Evolutionary conservation across 1,284 basidiomycete species (phyloP), one percentile per base, ranked within the genome.

Genomic region (Trichosporon coremiiforme): DNA sequence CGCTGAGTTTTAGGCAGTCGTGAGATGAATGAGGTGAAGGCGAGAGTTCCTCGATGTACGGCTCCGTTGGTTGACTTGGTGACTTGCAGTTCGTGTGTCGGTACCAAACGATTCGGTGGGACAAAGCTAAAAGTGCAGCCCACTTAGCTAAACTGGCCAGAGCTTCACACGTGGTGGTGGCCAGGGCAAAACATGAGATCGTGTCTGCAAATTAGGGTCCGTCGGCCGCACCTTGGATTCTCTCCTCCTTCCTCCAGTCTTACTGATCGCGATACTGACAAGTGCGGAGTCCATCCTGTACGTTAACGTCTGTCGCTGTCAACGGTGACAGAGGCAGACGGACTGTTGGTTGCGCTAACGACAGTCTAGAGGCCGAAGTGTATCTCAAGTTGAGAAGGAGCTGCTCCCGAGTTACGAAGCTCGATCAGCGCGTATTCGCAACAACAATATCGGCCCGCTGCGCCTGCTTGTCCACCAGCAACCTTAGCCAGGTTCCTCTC

Each of bases 101-200:
- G 57, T 17, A 62, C 15, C 57, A 62, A 62, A 33, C n/a, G 29
- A 17, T 33, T 33, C 9, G 31, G 4, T 31, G 57, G 29, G 0
- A 8, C n/a, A 17, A 29, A 10, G 6, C 29, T 60, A 33, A 31
- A 7, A 5, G 15, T 7, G 57, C 29, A 3, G 17, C 55, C 31
- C 57, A 31, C 6, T 20, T n/a, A 25, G 25, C 25, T 25, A 25
- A 25, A 25, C 25, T 25, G 25, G 25, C 25, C 25, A 25, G 25
- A 25, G 25, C 25, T 13, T 15, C 15, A 33, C 57, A 62, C 57
- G 29, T 62, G 57, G 57, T 33, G 4, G 17, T 8, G 29, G 20
- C 50, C 50, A 53, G 45, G 45, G 50, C 50, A 22, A 62, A 62
- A 62, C 57, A 62, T 62, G 57, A 62, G 57, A 10, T 62, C 29